Evolutionary conservation across 2,329 filamentous ascomycete species (phyloP).

Genomic region (Fusarium anthophilum): DNA sequence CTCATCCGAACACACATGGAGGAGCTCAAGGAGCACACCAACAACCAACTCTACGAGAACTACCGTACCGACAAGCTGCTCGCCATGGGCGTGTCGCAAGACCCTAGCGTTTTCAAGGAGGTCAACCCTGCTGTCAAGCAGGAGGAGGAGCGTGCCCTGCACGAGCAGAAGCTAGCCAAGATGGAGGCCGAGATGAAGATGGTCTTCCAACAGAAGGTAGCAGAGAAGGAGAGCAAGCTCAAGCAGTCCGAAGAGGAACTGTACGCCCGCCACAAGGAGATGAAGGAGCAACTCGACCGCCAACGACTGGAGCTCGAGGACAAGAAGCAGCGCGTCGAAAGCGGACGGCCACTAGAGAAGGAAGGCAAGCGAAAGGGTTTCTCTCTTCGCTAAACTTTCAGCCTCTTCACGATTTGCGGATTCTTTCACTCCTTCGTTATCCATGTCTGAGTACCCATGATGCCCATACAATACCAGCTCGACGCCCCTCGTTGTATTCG

Average conservation of each 20-base stretch:
- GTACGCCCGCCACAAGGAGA: constrained; percentile 97
- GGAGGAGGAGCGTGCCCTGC: constrained; percentile 96
- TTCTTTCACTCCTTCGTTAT: constrained; percentile 54
- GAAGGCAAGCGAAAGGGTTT: constrained; percentile 99
- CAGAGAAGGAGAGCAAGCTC: constrained; percentile 99
- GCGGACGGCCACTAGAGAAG: constrained; percentile 94
- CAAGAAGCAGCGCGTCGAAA: constrained; percentile 97
- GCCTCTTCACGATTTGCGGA: constrained; percentile 35
- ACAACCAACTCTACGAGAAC: constrained; percentile 99
- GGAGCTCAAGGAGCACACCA: constrained; percentile 99
- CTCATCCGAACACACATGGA: constrained; percentile 99
- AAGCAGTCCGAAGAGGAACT: constrained; percentile 99
- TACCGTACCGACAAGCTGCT: constrained; percentile 99
- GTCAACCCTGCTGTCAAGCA: constrained; percentile 99
- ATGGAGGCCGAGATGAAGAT: constrained; percentile 99
- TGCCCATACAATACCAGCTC: constrained; percentile 68
- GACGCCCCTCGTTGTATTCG: constrained; percentile 62
- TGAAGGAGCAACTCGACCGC: constrained; percentile 99
- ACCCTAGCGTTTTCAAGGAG: constrained; percentile 99
- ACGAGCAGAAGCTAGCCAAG: constrained; percentile 99
- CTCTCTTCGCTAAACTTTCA: constrained; percentile 82
- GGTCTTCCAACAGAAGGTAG: constrained; percentile 99
- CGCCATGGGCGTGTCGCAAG: constrained; percentile 97
- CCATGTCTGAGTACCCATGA: constrained; percentile 68
- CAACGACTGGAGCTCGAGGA: constrained; percentile 96